Percentiles rank a stretch among this genome's conserved stretches.
Conservation (phyloP, 495 filamentous ascomycete genomes). For the Hypoxylon perforatum region DNA sequence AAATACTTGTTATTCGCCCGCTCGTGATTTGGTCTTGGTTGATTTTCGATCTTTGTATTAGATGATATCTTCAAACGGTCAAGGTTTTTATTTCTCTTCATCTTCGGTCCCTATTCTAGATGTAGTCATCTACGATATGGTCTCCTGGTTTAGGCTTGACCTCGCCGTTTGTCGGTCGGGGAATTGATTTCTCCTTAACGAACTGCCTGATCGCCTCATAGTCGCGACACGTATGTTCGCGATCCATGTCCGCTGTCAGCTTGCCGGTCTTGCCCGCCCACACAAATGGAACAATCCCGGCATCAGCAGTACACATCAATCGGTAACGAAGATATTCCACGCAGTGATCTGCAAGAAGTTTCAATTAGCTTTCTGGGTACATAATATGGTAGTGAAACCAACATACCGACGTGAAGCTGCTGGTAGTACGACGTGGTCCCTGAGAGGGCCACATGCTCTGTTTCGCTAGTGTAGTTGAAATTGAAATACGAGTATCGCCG, state of each 20-base stretch:
- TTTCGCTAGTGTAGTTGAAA: slow-evolving; percentile 30
- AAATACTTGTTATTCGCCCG: too few relatives aligned
- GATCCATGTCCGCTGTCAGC: slow-evolving; percentile 21
- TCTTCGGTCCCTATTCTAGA: slow-evolving; percentile 5
- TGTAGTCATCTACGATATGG: slow-evolving; percentile 34
- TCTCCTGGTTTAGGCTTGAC: slow-evolving; percentile 25
- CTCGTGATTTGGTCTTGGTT: too few relatives aligned
- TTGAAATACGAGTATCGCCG: slow-evolving; percentile 29
- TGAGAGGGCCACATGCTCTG: slow-evolving; percentile 19
- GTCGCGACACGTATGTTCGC: slow-evolving; percentile 22
- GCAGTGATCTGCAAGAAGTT: slow-evolving; percentile 20
- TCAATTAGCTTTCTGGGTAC: neutral
- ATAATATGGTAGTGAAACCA: neutral
- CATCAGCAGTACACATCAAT: slow-evolving; percentile 31
- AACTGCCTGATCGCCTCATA: slow-evolving; percentile 27
- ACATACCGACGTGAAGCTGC: slow-evolving; percentile 25
- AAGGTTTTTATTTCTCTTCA: too few relatives aligned
- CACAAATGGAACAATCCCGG: slow-evolving; percentile 25
- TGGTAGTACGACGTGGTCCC: slow-evolving; percentile 21
- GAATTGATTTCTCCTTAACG: slow-evolving; percentile 9
- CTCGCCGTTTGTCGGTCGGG: slow-evolving; percentile 13
- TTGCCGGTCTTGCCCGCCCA: slow-evolving; percentile 22
- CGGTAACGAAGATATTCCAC: slow-evolving; percentile 23
- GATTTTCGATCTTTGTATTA: too few relatives aligned
- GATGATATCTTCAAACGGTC: too few relatives aligned